These are phyloP conservation scores for Schoenoplectus triqueter DNA, from an alignment of 202 grass and related monocot species.

Conservation along the genomic window DNA sequence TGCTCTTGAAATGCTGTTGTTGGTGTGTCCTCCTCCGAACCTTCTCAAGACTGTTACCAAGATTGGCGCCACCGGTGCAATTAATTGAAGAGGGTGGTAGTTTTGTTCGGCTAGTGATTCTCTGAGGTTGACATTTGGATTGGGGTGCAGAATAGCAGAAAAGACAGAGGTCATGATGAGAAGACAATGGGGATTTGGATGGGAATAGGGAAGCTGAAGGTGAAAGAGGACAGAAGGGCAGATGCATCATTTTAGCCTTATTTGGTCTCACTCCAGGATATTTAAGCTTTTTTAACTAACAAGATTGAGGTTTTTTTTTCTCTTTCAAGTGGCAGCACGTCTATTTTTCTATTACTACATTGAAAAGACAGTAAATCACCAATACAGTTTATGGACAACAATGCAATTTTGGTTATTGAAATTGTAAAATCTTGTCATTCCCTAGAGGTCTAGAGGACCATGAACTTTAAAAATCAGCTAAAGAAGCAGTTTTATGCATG, in stretches of 20 bases:
- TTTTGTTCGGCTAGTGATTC: neutral
- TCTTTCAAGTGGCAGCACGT: neutral
- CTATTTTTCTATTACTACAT: neutral
- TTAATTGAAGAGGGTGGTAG: neutral
- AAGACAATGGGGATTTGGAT: neutral
- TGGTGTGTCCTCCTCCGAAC: neutral
- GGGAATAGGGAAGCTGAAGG: neutral
- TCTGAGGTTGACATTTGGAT: neutral
- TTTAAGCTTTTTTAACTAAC: neutral
- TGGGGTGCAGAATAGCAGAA: too few relatives aligned
- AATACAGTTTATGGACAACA: neutral
- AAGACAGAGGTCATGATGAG: neutral
- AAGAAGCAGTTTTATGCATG: neutral
- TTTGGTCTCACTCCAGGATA: neutral
- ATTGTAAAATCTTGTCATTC: neutral
- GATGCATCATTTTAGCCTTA: neutral
- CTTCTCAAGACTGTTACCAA: neutral
- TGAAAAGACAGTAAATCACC: neutral
- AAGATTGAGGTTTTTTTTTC: neutral
- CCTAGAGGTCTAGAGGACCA: neutral
- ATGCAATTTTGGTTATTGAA: neutral
- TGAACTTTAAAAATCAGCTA: neutral
- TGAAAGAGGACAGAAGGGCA: neutral
- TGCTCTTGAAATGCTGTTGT: neutral
- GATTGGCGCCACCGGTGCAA: neutral